phyloP scores from a whole-genome alignment of 83 land plant genomes.

The Picea engelmannii region DNA sequence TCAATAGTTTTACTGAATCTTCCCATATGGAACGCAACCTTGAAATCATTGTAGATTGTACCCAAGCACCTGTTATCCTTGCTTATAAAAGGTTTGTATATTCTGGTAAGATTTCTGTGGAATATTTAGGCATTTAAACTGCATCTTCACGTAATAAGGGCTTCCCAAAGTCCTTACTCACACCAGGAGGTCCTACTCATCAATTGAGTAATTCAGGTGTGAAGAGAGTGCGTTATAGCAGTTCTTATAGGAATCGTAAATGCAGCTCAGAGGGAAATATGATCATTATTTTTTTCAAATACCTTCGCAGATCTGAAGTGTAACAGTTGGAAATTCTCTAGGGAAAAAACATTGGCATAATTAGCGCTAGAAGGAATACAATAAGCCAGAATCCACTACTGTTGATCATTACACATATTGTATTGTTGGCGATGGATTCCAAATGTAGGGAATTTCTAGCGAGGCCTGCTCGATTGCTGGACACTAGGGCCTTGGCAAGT shows the following conservation, averaged over 20 bases:
- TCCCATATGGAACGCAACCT: constrained; percentile 24
- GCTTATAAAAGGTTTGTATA: constrained; percentile 39
- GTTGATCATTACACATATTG: too few species aligned
- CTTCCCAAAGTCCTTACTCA: background rate
- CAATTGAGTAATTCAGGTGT: background rate
- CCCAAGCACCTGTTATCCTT: constrained; percentile 45
- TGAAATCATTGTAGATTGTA: constrained; percentile 36
- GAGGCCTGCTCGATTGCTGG: too few species aligned
- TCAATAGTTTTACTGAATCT: constrained; percentile 36
- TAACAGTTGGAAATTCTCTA: too few species aligned
- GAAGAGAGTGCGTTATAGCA: background rate
- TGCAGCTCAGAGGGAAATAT: constrained; percentile 11
- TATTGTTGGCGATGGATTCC: too few species aligned
- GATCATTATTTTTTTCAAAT: too few species aligned
- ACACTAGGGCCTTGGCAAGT: too few species aligned
- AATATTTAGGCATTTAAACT: background rate
- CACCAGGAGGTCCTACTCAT: background rate
- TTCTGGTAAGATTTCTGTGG: constrained; percentile 9
- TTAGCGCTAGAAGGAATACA: too few species aligned
- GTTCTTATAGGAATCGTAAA: background rate
- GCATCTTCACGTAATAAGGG: background rate
- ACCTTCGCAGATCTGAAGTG: too few species aligned
- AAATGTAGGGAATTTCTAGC: too few species aligned
- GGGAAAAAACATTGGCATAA: too few species aligned
- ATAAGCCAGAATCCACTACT: too few species aligned